A percentile compares a stretch with the other conserved stretches of the same genome.
Evolutionary conservation across 176 grass and related monocot species (phyloP).

Genomic region (Musa itinerans): DNA sequence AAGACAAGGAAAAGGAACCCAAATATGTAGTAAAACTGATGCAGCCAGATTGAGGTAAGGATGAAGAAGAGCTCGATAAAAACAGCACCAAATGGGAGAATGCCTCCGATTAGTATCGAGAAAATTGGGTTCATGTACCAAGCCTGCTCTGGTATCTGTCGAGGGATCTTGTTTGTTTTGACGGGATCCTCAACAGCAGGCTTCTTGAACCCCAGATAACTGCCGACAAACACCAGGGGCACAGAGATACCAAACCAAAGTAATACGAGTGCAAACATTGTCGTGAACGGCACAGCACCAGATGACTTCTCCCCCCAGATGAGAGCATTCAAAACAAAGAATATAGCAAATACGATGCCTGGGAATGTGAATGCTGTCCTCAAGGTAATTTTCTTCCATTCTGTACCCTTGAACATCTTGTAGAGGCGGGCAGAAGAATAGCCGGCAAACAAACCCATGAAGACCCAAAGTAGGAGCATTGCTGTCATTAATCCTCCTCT

Average conservation of each 20-base stretch:
- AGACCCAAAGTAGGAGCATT: slow-evolving; percentile 8
- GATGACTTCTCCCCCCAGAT: slow-evolving; percentile 9
- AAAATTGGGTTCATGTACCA: slow-evolving; percentile 12
- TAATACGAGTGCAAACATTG: neutral
- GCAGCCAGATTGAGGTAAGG: slow-evolving; percentile 2
- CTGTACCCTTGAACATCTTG: slow-evolving; percentile 7
- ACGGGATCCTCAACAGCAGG: slow-evolving; percentile 1
- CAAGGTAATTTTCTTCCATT: neutral
- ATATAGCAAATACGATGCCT: neutral
- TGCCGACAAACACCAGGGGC: neutral
- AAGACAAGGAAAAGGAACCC: slow-evolving; percentile 9
- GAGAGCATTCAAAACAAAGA: slow-evolving; percentile 1
- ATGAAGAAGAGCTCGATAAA: slow-evolving; percentile 8
- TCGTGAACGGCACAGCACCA: neutral
- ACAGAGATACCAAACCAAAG: slow-evolving; percentile 12
- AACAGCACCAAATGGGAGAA: slow-evolving; percentile 4
- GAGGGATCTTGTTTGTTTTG: neutral
- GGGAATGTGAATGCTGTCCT: slow-evolving; percentile 9
- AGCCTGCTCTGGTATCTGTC: slow-evolving; percentile 5
- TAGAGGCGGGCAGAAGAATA: slow-evolving; percentile 5
- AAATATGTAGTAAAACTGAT: slow-evolving; percentile 9
- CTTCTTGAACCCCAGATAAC: slow-evolving; percentile 1
- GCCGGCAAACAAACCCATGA: slow-evolving; percentile 8
- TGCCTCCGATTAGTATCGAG: neutral
- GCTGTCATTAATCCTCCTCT: slow-evolving; percentile 4